A percentile compares a stretch with the other conserved stretches of the same genome.
phyloP scores from a whole-genome alignment of 257 asterid genomes.

The Anisodus tanguticus region DNA sequence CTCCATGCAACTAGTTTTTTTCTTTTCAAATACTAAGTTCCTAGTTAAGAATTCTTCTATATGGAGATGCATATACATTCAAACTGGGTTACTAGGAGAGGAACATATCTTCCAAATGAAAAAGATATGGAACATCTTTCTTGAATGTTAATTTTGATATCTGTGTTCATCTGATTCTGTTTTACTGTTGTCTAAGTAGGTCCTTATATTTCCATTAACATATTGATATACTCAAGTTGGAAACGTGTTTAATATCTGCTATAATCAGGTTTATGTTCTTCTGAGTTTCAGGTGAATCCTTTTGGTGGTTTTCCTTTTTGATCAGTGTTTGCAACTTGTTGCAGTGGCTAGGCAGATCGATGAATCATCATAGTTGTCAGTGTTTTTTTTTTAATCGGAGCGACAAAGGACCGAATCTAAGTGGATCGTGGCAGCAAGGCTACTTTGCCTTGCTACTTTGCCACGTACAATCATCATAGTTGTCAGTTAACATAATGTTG shows the following conservation, averaged over 20 bases:
- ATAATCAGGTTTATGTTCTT: not conserved
- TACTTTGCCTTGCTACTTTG: no score
- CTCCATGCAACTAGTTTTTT: no score
- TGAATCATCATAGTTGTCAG: not conserved
- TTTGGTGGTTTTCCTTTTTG: not conserved
- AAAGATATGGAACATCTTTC: not conserved
- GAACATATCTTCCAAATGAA: not conserved
- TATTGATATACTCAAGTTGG: not conserved
- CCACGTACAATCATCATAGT: no score
- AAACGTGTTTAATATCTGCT: not conserved
- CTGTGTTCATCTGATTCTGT: not conserved
- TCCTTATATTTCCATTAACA: not conserved
- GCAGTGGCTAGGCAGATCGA: not conserved
- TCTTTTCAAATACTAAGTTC: no score
- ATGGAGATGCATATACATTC: not conserved
- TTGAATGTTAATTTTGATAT: not conserved
- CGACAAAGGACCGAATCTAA: no score
- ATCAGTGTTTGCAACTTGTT: not conserved
- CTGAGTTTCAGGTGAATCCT: conserved; percentile 15
- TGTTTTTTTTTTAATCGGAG: no score
- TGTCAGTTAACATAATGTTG: not conserved
- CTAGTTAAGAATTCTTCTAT: no score
- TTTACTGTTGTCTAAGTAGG: not conserved
- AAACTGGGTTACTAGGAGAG: no score
- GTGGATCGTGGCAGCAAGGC: no score